phyloP scores from a whole-genome alignment of 2,329 filamentous ascomycete species.

The Diaporthe australafricana region DNA sequence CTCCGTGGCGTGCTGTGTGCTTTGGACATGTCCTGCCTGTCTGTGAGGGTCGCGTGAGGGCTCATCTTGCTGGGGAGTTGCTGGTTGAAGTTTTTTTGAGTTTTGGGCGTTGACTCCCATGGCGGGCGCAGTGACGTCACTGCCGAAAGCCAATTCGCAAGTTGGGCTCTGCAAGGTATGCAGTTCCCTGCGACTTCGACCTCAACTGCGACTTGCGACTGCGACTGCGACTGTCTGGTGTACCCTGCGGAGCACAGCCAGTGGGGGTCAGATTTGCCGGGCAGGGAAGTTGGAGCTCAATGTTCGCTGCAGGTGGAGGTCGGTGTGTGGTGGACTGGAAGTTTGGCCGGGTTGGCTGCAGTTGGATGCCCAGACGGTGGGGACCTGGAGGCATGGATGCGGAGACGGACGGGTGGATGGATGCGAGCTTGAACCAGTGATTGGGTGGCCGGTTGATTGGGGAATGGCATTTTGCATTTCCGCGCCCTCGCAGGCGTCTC shows the following conservation, averaged over 20 bases:
- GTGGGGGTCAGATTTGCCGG: constrained; percentile 26
- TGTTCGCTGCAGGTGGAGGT: constrained; percentile 17
- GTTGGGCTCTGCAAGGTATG: constrained; percentile 10
- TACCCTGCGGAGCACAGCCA: not conserved
- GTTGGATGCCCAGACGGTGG: constrained; percentile 6
- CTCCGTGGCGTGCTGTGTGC: not conserved
- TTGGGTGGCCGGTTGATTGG: constrained; percentile 3
- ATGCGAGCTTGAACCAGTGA: not conserved
- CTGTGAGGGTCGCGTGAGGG: not conserved
- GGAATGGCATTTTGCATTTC: constrained; percentile 23
- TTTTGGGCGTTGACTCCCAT: not conserved
- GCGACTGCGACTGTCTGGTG: no score
- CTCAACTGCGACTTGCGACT: no score
- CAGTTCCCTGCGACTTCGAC: no score
- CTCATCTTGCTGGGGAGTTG: constrained; percentile 2
- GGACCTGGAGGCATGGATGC: not conserved
- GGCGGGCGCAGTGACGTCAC: constrained; percentile 9
- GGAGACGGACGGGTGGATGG: constrained; percentile 4
- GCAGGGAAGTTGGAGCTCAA: not conserved
- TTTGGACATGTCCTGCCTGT: not conserved
- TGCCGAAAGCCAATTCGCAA: constrained; percentile 28
- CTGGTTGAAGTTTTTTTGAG: constrained; percentile 9
- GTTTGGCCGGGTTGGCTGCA: no score
- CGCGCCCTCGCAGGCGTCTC: not conserved
- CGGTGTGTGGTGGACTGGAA: constrained; percentile 18